Evolutionary conservation across 169 alveolate species (phyloP).

Genomic region (Babesia bigemina): DNA sequence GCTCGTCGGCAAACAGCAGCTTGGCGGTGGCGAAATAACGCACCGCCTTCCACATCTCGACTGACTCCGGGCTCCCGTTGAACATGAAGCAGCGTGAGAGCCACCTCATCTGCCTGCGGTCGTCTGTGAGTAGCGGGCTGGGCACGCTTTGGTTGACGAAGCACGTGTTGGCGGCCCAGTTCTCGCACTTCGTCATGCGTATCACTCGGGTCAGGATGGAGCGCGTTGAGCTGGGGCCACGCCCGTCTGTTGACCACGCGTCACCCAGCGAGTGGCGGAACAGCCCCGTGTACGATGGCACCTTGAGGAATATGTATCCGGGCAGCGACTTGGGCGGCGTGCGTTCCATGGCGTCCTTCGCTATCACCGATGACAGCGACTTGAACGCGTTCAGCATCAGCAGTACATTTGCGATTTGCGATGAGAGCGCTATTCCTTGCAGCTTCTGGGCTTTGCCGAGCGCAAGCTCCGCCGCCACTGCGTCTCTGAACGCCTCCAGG

Average conservation of each 20-base stretch:
- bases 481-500: slow-evolving; percentile 11
- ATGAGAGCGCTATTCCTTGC: slow-evolving; percentile 5
- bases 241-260: slow-evolving; percentile 15
- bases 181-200: slow-evolving; percentile 22
- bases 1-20: slow-evolving; percentile 29
- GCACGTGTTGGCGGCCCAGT: slow-evolving; percentile 38
- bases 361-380: slow-evolving; percentile 8
- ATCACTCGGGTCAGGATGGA: slow-evolving; percentile 18
- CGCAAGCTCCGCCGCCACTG: slow-evolving; percentile 2
- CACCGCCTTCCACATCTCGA: slow-evolving; percentile 34
- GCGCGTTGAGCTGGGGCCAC: slow-evolving; percentile 21
- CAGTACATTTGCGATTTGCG: slow-evolving; percentile 34
- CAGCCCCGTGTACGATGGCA: slow-evolving; percentile 10
- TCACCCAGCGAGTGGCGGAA: slow-evolving; percentile 26
- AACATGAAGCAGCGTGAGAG: slow-evolving; percentile 23
- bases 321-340: slow-evolving; percentile 49
- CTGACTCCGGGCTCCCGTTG: slow-evolving; percentile 36
- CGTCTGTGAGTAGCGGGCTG: slow-evolving; percentile 6
- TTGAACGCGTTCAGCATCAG: slow-evolving; percentile 34
- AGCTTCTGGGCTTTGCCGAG: background rate
- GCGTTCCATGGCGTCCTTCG: slow-evolving; percentile 31
- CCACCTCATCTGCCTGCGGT: slow-evolving; percentile 3
- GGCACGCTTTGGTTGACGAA: slow-evolving; percentile 26
- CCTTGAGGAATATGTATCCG: slow-evolving; percentile 35
- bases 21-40: slow-evolving; percentile 23